Evolutionary conservation across 169 alveolate species (phyloP).

Genomic region (Eimeria necatrix): DNA sequence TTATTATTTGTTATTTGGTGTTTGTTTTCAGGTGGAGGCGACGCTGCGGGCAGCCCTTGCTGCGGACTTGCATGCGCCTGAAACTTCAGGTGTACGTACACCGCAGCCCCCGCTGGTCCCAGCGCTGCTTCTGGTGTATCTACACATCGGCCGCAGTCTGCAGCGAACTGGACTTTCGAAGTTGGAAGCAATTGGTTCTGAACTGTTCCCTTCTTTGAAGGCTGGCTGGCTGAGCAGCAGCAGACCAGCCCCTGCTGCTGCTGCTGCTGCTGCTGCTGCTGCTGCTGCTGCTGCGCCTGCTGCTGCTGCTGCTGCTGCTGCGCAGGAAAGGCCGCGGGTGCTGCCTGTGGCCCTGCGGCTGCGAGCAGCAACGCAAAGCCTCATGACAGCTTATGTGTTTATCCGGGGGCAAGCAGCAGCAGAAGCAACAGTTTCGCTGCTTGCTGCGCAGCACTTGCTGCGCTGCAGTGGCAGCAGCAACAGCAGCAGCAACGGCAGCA

Average conservation of each 20-base stretch:
- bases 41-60: neutral
- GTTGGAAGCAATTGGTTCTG: conserved; percentile 63
- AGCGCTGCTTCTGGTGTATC: conserved; percentile 18
- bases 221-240: conserved; percentile 45
- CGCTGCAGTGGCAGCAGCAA: conserved; percentile 12
- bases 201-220: conserved; percentile 65
- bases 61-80: neutral
- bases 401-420: conserved; percentile 21
- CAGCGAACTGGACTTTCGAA: conserved; percentile 55
- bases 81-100: neutral
- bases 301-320: conserved; percentile 28
- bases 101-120: conserved; percentile 39
- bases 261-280: neutral
- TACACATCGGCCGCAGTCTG: conserved; percentile 73
- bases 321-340: neutral
- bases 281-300: conserved; percentile 29
- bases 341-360: conserved; percentile 31
- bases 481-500: neutral
- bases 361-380: conserved; percentile 23
- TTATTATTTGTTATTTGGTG: neutral
- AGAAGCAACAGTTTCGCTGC: neutral
- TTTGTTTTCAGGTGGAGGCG: conserved; percentile 49
- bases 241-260: conserved; percentile 10
- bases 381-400: conserved; percentile 28
- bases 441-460: neutral